A percentile compares a stretch with the other conserved stretches of the same genome.
Conservation (phyloP, 257 asterid genomes). For the Solanum microdontum region DNA sequence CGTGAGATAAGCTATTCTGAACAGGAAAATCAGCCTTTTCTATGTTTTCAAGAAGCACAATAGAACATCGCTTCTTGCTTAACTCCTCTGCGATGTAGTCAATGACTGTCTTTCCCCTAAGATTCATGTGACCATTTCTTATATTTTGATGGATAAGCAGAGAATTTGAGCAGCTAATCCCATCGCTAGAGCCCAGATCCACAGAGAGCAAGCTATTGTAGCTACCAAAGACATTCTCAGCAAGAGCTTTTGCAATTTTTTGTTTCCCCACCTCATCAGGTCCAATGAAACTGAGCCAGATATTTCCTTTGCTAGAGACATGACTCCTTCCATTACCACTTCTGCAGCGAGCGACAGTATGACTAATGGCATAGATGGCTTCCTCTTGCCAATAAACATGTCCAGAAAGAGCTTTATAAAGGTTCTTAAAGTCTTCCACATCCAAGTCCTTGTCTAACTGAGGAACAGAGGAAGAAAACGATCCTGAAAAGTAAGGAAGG, state of each 20-base stretch:
- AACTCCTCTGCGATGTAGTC: slow-evolving; percentile 73
- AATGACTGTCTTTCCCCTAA: slow-evolving; percentile 57
- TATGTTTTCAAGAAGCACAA: slow-evolving; percentile 63
- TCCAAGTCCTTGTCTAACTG: slow-evolving; percentile 22
- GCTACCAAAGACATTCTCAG: slow-evolving; percentile 57
- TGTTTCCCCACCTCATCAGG: slow-evolving; percentile 82
- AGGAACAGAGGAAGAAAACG: slow-evolving; percentile 31
- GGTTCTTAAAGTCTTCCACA: slow-evolving; percentile 35
- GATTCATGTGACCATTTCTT: slow-evolving; percentile 13
- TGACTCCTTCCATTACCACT: slow-evolving; percentile 27
- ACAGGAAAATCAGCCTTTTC: slow-evolving; percentile 75
- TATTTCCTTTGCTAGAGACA: slow-evolving; percentile 43
- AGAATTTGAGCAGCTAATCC: slow-evolving; percentile 15
- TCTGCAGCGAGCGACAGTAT: slow-evolving; percentile 38
- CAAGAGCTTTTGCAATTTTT: slow-evolving; percentile 53
- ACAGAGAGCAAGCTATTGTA: slow-evolving; percentile 32
- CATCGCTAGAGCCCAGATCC: slow-evolving; percentile 36
- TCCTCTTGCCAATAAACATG: slow-evolving; percentile 70
- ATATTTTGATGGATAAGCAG: slow-evolving; percentile 33
- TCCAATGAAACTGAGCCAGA: slow-evolving; percentile 79
- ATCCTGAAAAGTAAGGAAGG: slow-evolving; percentile 13
- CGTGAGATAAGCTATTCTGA: slow-evolving; percentile 48
- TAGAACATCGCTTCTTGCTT: slow-evolving; percentile 46
- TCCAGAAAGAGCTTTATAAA: slow-evolving; percentile 52
- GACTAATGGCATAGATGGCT: slow-evolving; percentile 51